Base-by-base conservation (phyloP, 2,329 filamentous ascomycete genomes). In the Phyllosticta citriasiana region DNA sequence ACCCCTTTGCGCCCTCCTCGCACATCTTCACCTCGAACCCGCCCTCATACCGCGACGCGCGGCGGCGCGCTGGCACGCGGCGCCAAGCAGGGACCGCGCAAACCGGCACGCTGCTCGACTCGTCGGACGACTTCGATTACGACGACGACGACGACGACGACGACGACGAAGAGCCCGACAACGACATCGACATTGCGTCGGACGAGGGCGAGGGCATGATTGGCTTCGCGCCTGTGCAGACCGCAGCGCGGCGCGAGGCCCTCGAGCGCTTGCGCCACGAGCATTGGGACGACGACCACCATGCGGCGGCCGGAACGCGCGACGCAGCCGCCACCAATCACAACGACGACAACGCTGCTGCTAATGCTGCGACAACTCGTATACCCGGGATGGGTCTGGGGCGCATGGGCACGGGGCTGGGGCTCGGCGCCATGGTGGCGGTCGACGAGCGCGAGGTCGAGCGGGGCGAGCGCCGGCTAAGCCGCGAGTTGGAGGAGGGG, bases 401-500 rank as follows among this genome's bases (percentile, higher is more conserved):
- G 8, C 33, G 33, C 33, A 40, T 40, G 33, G 33, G 33, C 7
- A 40, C 33, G 10, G 33, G 33, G 33, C 33, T 40, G 7, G 33
- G 33, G 10, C 33, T 40, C 12, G 25, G 9, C 10, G 19, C 25
- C 12, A 26, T 33, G 8, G 22, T 26, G 19, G 27, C 9, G 53
- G 53, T 55, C n/a, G 54, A 24, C 12, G 25, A 25, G 12, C 22
- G 55, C 74, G 54, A 66, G 59, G 65, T 72, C 50, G 69, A 68
- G 35, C 82, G 84, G 63, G 80, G 79, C 55, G 76, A 80, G 53
- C 78, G 83, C 66, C 80, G 91, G 64, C 69, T 96, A 64, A 93
- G 89, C 72, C 80, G 90, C 74, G 91, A 96, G 67, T 73, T 93
- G 57, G 89, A 93, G 71, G 82, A 87, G 68, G 87, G 86, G 0